These are phyloP conservation scores for Trifolium pratense DNA, from an alignment of 306 rosid genomes.

Conservation along the genomic window DNA sequence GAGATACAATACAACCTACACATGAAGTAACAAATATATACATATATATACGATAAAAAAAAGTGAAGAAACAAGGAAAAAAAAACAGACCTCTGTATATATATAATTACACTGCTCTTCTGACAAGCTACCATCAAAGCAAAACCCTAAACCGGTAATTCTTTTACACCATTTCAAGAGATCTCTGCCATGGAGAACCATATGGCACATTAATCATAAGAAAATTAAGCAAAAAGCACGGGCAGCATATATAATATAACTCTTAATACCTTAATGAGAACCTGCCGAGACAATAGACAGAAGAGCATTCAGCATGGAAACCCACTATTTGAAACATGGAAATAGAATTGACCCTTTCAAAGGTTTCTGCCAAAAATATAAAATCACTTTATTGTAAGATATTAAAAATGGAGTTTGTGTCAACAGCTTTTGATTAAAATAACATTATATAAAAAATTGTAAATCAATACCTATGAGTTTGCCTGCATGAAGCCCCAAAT, in stretches of 20 bases:
- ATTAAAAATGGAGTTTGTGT: conserved; percentile 6
- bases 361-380: conserved; percentile 66
- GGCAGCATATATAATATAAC: conserved; percentile 3
- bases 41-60: too few species aligned
- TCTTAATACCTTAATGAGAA: conserved; percentile 73
- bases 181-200: conserved; percentile 65
- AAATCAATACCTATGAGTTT: conserved; percentile 64
- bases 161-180: conserved; percentile 98
- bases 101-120: conserved; percentile 56
- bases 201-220: conserved; percentile 1
- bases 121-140: conserved; percentile 58
- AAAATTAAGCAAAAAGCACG: conserved; percentile 1
- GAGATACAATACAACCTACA: conserved; percentile 39
- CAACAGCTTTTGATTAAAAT: background rate
- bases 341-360: conserved; percentile 59
- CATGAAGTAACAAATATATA: conserved; percentile 14
- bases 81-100: conserved; percentile 70
- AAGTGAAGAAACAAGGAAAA: background rate
- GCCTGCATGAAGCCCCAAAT: conserved; percentile 55
- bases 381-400: background rate
- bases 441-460: background rate
- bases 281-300: conserved; percentile 53
- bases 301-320: conserved; percentile 49
- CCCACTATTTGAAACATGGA: conserved; percentile 52
- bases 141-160: conserved; percentile 60